Base-by-base conservation (phyloP, 768 basidiomycete genomes). In the Dictyophora rubrovolvata region DNA sequence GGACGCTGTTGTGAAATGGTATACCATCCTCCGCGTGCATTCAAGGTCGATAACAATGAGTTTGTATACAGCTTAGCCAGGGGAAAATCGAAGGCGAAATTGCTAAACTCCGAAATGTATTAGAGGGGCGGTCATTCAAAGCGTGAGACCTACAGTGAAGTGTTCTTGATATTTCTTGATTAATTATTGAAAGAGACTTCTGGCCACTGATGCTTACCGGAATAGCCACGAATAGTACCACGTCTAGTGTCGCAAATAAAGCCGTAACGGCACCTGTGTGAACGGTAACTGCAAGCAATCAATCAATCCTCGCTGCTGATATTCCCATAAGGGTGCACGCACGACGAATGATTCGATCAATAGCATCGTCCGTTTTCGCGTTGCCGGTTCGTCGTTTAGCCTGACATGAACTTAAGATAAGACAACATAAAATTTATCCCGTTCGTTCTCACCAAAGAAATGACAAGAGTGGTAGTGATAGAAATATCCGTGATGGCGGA, bases 31-130 rank as follows among this genome's bases (percentile, higher is more conserved):
- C 67, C 67, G 17, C 73, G 70, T 1, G 72, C 70, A 62, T 74
- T 74, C 54, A 74, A 52, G 55, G 68, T 72, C 17, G 73, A 73
- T 70, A 74, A 68, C 21, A 74, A 63, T 0, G 71, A 71, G 65
- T 74, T 76, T 20, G 73, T 72, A 63, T 74, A 74, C 9, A 77
- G 65, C 63, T 75, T 76, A 47, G 72, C 69, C 16, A 75, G 69
- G 7, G 70, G 69, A 51, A 74, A 68, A 64, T 72, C 73, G 65
- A 74, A 73, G 14, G 71, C 64, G 3, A 76, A 65, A 62, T 76
- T 71, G 37, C 74, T 75, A 18, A 16, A 34, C 8, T n/a, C 3
- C 2, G 14, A 51, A 14, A 34, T 4, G 12, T 34, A 6, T 2
- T 22, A 16, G 50, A 22, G 4, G 4, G 50, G 9, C 14, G 12